Percentiles rank a stretch among this genome's conserved stretches.
Conservation (phyloP, 2,329 filamentous ascomycete genomes). For the Neofusicoccum ribis region DNA sequence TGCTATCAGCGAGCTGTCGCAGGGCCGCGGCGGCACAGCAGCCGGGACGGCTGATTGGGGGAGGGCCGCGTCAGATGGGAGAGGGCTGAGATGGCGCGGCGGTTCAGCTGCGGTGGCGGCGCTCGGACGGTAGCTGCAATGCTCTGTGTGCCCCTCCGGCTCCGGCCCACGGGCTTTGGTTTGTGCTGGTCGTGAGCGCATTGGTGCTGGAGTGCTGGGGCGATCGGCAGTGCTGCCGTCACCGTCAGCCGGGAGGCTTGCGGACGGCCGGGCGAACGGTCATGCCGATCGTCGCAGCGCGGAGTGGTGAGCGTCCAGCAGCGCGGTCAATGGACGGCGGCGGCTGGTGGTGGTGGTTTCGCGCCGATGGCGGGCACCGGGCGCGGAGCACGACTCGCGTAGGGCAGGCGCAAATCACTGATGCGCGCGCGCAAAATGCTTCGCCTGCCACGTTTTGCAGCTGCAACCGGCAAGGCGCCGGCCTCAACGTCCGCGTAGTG, state of each 20-base stretch:
- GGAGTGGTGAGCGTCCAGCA: background rate
- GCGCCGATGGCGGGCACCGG: too few species aligned
- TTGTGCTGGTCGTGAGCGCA: background rate
- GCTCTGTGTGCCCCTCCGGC: background rate
- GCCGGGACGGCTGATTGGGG: background rate
- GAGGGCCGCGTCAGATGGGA: slow-evolving; percentile 1
- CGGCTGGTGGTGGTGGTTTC: background rate
- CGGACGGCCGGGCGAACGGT: background rate
- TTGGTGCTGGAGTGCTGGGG: too few species aligned
- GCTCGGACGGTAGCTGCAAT: background rate
- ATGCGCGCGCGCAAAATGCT: background rate
- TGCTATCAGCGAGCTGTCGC: background rate
- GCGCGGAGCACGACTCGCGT: background rate
- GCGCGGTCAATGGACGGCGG: background rate
- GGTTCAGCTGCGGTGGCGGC: background rate
- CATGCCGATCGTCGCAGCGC: background rate
- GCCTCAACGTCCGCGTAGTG: background rate
- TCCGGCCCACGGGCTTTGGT: background rate
- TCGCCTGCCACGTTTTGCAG: slow-evolving; percentile 5
- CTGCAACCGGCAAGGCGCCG: background rate
- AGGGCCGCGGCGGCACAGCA: too few species aligned
- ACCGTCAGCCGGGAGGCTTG: background rate
- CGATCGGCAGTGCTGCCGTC: slow-evolving; percentile 2
- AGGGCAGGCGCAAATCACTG: slow-evolving; percentile 13
- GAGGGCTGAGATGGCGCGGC: background rate